These are phyloP conservation scores for Houttuynia cordata DNA, from an alignment of 164 flowering plant genomes.

Conservation along the genomic window DNA sequence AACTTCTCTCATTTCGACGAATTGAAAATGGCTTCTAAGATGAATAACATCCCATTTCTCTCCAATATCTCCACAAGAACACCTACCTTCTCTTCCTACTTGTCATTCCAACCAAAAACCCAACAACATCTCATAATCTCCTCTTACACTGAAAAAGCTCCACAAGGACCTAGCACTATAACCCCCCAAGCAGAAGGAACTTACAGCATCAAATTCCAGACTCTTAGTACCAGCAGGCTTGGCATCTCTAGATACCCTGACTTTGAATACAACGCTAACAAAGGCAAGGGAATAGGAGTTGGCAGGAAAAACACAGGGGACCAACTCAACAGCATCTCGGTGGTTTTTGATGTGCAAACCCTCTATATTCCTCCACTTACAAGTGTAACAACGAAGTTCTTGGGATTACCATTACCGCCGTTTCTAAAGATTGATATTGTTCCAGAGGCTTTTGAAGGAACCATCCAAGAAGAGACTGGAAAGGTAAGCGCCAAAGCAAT, in stretches of 20 bases:
- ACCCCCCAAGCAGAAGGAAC: constrained; percentile 12
- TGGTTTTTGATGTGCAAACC: constrained; percentile 40
- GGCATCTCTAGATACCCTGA: constrained; percentile 80
- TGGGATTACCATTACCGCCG: constrained; percentile 91
- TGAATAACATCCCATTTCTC: constrained; percentile 21
- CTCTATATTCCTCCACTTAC: constrained; percentile 70
- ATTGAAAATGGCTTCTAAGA: constrained; percentile 30
- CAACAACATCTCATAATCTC: constrained; percentile 5
- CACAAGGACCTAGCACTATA: constrained; percentile 15
- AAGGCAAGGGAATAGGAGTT: constrained; percentile 63
- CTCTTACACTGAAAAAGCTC: constrained; percentile 11
- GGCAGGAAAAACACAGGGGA: constrained; percentile 8
- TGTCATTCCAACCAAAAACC: constrained; percentile 12
- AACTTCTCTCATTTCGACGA: not conserved
- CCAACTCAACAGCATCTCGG: constrained; percentile 18
- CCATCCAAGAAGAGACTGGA: constrained; percentile 48
- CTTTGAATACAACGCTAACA: constrained; percentile 60
- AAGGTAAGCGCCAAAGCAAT: constrained; percentile 27
- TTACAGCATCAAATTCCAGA: constrained; percentile 45
- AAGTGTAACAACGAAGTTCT: constrained; percentile 55
- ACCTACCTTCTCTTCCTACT: constrained; percentile 6
- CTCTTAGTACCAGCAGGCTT: constrained; percentile 54
- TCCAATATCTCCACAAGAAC: constrained; percentile 14
- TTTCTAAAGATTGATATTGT: constrained; percentile 67
- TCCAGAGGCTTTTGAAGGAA: constrained; percentile 60